Evolutionary conservation across 2,329 filamentous ascomycete species (phyloP).

Genomic region (Microsporum ferrugineum): DNA sequence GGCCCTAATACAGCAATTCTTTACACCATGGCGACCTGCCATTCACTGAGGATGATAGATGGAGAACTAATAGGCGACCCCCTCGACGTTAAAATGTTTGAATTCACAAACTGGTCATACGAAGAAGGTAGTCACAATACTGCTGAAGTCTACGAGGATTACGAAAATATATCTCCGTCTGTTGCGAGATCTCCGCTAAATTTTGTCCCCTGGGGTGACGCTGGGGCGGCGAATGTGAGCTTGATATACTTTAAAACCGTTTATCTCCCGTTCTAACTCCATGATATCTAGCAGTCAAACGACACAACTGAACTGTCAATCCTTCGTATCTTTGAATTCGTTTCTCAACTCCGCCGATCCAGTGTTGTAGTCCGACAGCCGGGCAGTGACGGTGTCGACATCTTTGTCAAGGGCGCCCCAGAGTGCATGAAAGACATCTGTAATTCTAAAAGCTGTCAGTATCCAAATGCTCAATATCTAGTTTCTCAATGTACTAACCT

Average conservation of each 20-base stretch:
- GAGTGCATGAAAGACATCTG: constrained; percentile 96
- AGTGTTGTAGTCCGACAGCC: constrained; percentile 88
- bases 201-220: constrained; percentile 40
- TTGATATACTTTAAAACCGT: background rate
- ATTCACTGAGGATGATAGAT: constrained; percentile 78
- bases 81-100: constrained; percentile 95
- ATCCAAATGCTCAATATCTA: background rate
- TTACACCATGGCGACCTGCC: constrained; percentile 94
- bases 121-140: constrained; percentile 69
- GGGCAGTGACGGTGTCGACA: constrained; percentile 67
- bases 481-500: constrained; percentile 10
- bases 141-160: constrained; percentile 57
- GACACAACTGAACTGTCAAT: constrained; percentile 61
- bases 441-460: constrained; percentile 62
- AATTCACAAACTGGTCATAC: constrained; percentile 86
- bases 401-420: constrained; percentile 93
- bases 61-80: constrained; percentile 86
- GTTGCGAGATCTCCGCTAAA: constrained; percentile 65
- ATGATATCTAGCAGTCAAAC: background rate
- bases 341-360: constrained; percentile 79
- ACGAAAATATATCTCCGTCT: constrained; percentile 64
- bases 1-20: constrained; percentile 58
- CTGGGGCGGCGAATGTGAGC: constrained; percentile 14
- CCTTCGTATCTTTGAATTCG: constrained; percentile 84
- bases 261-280: background rate